A percentile compares a stretch with the other conserved stretches of the same genome.
These are phyloP conservation scores for Mycena olivaceomarginata DNA, from an alignment of 768 basidiomycete species.

Conservation along the genomic window DNA sequence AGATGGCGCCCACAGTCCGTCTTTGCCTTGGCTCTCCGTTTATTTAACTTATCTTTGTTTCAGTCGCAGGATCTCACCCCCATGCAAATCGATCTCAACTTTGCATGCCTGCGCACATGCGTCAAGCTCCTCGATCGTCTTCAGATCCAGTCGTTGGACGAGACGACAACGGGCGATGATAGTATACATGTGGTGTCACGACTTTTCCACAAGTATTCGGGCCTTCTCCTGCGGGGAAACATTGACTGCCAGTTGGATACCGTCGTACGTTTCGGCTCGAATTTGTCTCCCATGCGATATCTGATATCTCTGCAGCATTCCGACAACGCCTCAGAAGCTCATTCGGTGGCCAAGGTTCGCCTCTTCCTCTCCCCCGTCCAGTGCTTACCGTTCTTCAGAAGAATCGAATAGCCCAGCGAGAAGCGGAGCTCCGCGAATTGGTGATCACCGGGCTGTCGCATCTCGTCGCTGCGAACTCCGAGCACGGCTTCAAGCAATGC, in stretches of 20 bases:
- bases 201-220: conserved; percentile 87
- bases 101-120: conserved; percentile 82
- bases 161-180: conserved; percentile 75
- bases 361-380: not conserved
- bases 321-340: conserved; percentile 70
- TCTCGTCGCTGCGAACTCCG: conserved; percentile 88
- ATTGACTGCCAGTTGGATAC: conserved; percentile 70
- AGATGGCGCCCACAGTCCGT: conserved; percentile 71
- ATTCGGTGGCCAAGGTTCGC: conserved; percentile 67
- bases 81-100: conserved; percentile 80
- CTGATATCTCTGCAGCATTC: conserved; percentile 57
- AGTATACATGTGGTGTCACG: conserved; percentile 82
- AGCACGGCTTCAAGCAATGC: conserved; percentile 93
- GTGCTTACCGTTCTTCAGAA: conserved; percentile 54
- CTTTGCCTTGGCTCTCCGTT: not conserved
- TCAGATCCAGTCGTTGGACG: conserved; percentile 75
- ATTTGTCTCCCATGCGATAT: not conserved
- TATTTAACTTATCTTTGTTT: conserved; percentile 8
- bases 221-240: conserved; percentile 77
- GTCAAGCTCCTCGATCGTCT: conserved; percentile 87
- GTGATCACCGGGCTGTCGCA: conserved; percentile 89
- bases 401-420: conserved; percentile 66
- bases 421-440: conserved; percentile 81
- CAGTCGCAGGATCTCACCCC: conserved; percentile 60
- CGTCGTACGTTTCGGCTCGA: conserved; percentile 56